Percentiles rank a stretch among this genome's conserved stretches.
These are phyloP conservation scores for Cytospora piceae DNA, from an alignment of 2,329 filamentous ascomycete species.

Conservation along the genomic window DNA sequence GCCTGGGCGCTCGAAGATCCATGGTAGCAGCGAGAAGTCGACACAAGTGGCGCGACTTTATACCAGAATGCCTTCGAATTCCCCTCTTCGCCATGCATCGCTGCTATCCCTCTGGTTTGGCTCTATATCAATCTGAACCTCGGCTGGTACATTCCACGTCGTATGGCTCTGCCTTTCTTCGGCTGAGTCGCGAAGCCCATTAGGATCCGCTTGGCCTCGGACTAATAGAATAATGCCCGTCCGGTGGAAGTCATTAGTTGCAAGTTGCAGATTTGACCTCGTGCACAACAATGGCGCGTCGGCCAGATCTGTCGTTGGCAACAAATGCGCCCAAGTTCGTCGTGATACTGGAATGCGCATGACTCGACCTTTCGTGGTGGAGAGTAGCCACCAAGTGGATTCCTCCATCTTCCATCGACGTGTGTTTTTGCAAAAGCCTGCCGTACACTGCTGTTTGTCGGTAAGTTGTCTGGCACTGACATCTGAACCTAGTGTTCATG, in stretches of 20 bases:
- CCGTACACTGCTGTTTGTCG: neutral
- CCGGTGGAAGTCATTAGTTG: neutral
- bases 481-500: neutral
- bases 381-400: neutral
- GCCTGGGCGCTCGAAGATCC: neutral
- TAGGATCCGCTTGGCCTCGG: neutral
- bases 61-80: neutral
- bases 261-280: neutral
- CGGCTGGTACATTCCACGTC: neutral
- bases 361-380: neutral
- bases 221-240: neutral
- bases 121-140: neutral
- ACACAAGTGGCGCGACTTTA: neutral
- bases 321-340: neutral
- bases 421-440: neutral
- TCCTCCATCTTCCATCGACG: neutral
- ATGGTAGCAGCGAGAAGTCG: neutral
- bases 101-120: neutral
- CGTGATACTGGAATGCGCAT: neutral
- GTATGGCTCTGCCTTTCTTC: neutral
- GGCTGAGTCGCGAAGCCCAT: neutral
- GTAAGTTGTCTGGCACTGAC: neutral
- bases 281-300: neutral
- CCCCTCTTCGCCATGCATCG: neutral
- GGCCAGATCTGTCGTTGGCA: neutral